phyloP scores from a whole-genome alignment of 2,329 filamentous ascomycete species.

The Botrytis paeoniae region DNA sequence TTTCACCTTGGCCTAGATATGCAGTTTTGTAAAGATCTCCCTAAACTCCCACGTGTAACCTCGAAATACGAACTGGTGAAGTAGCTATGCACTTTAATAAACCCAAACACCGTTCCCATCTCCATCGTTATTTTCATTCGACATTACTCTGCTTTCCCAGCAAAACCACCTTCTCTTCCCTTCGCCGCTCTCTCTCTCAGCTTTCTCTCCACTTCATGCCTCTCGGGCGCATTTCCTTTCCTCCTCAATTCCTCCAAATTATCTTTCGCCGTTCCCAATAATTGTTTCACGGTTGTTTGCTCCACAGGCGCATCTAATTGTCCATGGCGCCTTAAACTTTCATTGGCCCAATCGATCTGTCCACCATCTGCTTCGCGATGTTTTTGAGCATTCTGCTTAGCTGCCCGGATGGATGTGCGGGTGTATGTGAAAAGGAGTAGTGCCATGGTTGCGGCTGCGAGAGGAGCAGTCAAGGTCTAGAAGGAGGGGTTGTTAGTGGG shows the following conservation, averaged over 20 bases:
- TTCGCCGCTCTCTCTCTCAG: slow-evolving; percentile 28
- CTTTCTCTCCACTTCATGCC: slow-evolving; percentile 30
- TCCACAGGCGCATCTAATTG: slow-evolving; percentile 42
- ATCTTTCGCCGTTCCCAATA: slow-evolving; percentile 28
- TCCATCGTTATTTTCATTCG: neutral
- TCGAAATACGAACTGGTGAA: neutral
- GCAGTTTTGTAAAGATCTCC: neutral
- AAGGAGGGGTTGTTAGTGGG: neutral
- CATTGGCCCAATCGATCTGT: slow-evolving; percentile 52
- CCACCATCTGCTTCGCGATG: slow-evolving; percentile 57
- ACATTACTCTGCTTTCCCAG: slow-evolving; percentile 9
- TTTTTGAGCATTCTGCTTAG: slow-evolving; percentile 61
- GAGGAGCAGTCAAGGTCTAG: slow-evolving; percentile 45
- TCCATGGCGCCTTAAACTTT: slow-evolving; percentile 52
- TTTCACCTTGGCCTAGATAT: neutral
- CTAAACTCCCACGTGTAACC: neutral
- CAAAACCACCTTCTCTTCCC: slow-evolving; percentile 17
- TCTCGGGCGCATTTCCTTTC: slow-evolving; percentile 11
- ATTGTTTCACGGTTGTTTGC: slow-evolving; percentile 37
- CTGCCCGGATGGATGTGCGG: slow-evolving; percentile 61
- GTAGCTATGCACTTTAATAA: neutral
- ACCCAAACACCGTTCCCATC: neutral
- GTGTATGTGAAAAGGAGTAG: slow-evolving; percentile 56
- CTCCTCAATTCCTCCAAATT: slow-evolving; percentile 24
- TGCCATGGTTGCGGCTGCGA: slow-evolving; percentile 55